These are phyloP conservation scores for Chalaropsis thielavioides DNA, from an alignment of 2,329 filamentous ascomycete genomes.

Conservation along the genomic window DNA sequence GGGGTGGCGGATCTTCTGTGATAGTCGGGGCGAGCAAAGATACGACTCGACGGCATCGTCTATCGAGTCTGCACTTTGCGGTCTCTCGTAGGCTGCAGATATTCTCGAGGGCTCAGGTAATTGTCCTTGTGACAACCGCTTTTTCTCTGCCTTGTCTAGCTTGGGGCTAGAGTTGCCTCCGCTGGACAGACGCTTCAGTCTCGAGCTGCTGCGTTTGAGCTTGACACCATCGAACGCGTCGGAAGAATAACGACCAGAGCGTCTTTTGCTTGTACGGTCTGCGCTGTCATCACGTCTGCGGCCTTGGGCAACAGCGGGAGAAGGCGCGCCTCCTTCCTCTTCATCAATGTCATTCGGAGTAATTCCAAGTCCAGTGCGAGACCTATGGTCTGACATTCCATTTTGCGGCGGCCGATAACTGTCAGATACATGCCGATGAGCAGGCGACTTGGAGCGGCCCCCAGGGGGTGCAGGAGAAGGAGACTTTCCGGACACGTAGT, in stretches of 20 bases:
- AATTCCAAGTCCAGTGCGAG: background rate
- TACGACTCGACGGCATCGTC: constrained; percentile 80
- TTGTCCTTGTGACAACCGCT: constrained; percentile 19
- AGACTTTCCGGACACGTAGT: background rate
- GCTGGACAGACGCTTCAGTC: constrained; percentile 41
- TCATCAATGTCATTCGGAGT: constrained; percentile 24
- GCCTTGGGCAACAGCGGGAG: constrained; percentile 51
- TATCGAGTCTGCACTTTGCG: constrained; percentile 68
- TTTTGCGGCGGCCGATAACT: constrained; percentile 7
- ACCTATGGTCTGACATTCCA: background rate
- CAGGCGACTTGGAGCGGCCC: background rate
- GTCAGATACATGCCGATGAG: constrained; percentile 13
- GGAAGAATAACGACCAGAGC: constrained; percentile 36
- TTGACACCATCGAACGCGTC: constrained; percentile 32
- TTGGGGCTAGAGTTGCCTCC: constrained; percentile 20
- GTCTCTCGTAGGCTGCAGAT: constrained; percentile 52
- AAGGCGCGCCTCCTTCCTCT: constrained; percentile 52
- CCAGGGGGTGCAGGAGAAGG: background rate
- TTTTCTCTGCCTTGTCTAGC: constrained; percentile 25
- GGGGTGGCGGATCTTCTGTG: constrained; percentile 75
- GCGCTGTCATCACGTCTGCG: constrained; percentile 36
- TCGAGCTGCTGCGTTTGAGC: constrained; percentile 42
- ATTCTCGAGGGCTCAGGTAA: constrained; percentile 22
- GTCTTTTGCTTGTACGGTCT: constrained; percentile 30
- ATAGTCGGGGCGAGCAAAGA: constrained; percentile 66